These are phyloP conservation scores for Lodderomyces orthopsilosis DNA, from an alignment of 1,139 yeast genomes.

Conservation along the genomic window DNA sequence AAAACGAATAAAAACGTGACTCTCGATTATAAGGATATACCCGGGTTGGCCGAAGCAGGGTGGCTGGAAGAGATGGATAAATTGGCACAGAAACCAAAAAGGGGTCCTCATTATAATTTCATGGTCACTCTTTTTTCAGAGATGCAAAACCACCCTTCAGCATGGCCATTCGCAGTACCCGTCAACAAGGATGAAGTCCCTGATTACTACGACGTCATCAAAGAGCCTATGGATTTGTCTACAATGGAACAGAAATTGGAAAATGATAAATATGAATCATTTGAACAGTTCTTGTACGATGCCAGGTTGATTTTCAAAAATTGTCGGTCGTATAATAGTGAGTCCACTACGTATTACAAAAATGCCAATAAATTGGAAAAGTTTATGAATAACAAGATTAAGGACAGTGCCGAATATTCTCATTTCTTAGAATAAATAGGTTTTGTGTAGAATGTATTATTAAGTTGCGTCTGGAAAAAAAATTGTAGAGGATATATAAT, in stretches of 20 bases:
- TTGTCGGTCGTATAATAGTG: constrained; percentile 86
- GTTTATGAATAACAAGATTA: constrained; percentile 74
- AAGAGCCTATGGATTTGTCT: constrained; percentile 97
- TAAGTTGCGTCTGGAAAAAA: not conserved
- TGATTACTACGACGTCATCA: constrained; percentile 92
- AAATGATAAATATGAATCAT: constrained; percentile 83
- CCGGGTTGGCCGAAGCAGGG: constrained; percentile 89
- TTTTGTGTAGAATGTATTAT: no score
- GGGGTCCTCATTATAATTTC: constrained; percentile 92
- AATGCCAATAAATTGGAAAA: constrained; percentile 92
- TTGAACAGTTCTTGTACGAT: constrained; percentile 91
- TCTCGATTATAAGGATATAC: constrained; percentile 65
- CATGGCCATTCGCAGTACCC: constrained; percentile 98
- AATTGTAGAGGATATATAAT: not conserved
- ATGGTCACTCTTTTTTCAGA: constrained; percentile 88
- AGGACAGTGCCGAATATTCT: constrained; percentile 75
- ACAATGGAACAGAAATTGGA: constrained; percentile 95
- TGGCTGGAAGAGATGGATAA: constrained; percentile 99
- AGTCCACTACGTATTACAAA: constrained; percentile 82
- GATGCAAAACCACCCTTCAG: constrained; percentile 89
- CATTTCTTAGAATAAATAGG: constrained; percentile 33
- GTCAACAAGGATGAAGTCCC: constrained; percentile 93
- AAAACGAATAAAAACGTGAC: constrained; percentile 46
- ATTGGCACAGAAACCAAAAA: constrained; percentile 88
- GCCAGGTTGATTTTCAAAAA: constrained; percentile 82